Evolutionary conservation across 179 eudicot genomes (phyloP).

Genomic region (Nepenthes alata): DNA sequence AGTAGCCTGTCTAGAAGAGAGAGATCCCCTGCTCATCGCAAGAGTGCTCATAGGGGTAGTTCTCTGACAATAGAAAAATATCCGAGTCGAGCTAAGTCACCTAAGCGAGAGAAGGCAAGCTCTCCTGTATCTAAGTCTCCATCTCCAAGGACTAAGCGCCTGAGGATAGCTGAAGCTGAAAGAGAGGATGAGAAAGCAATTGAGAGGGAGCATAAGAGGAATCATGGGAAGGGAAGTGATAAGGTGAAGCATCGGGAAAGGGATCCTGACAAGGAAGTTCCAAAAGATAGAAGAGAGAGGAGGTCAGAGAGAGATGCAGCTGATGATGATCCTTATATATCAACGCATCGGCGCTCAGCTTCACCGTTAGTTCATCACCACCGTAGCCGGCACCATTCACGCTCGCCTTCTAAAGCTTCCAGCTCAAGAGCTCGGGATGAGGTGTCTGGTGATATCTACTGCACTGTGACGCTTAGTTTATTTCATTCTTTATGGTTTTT

Average conservation of each 20-base stretch:
- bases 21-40: constrained; percentile 24
- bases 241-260: constrained; percentile 38
- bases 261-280: constrained; percentile 29
- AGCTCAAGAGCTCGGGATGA: constrained; percentile 54
- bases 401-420: constrained; percentile 46
- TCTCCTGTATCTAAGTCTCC: constrained; percentile 51
- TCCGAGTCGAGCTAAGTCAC: constrained; percentile 39
- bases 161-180: constrained; percentile 51
- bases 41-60: constrained; percentile 22
- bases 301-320: constrained; percentile 41
- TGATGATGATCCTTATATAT: constrained; percentile 45
- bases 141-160: constrained; percentile 71
- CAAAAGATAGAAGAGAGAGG: constrained; percentile 38
- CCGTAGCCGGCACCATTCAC: constrained; percentile 45
- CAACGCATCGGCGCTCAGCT: constrained; percentile 40
- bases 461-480: constrained; percentile 2
- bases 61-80: constrained; percentile 43
- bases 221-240: constrained; percentile 29
- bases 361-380: constrained; percentile 58
- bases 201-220: constrained; percentile 26
- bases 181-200: constrained; percentile 28
- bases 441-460: constrained; percentile 93
- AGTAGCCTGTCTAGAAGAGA: constrained; percentile 29
- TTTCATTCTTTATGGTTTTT: neutral
- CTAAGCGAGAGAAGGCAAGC: constrained; percentile 27